Conservation (phyloP, 352 stramenopile genomes). For the Globisporangium spiculum region DNA sequence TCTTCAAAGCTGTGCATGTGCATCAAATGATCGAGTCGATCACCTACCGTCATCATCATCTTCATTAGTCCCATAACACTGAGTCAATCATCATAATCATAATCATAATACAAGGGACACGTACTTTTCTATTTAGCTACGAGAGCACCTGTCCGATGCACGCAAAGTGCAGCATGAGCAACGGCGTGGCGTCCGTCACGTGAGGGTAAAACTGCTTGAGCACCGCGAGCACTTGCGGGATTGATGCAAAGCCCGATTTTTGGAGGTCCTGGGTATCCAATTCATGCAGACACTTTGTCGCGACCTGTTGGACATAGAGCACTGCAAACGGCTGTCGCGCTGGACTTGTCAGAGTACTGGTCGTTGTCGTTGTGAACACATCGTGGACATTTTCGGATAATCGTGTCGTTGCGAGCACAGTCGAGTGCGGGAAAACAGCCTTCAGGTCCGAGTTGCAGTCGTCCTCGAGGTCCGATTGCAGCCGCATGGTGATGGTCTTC, state of each 20-base stretch:
- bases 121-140: neutral
- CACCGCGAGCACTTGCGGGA: slow-evolving; percentile 37
- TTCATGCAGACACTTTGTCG: slow-evolving; percentile 24
- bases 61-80: neutral
- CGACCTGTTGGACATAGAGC: slow-evolving; percentile 40
- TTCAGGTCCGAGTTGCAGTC: slow-evolving; percentile 58
- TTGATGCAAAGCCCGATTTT: slow-evolving; percentile 44
- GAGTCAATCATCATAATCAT: neutral
- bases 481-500: slow-evolving; percentile 71
- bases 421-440: slow-evolving; percentile 30
- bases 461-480: slow-evolving; percentile 40
- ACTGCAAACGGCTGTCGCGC: slow-evolving; percentile 38
- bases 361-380: slow-evolving; percentile 22
- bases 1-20: neutral
- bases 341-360: slow-evolving; percentile 1
- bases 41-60: neutral
- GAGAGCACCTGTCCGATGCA: slow-evolving; percentile 20
- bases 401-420: slow-evolving; percentile 33
- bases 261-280: slow-evolving; percentile 31
- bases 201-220: slow-evolving; percentile 57
- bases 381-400: neutral
- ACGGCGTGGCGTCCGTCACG: slow-evolving; percentile 35
- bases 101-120: neutral
- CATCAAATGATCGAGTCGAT: neutral
- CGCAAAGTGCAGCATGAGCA: slow-evolving; percentile 56